Percentiles rank a stretch among this genome's conserved stretches.
Evolutionary conservation across 1,139 yeast genomes (phyloP).

Genomic region (Debaryomyces singareniensis): DNA sequence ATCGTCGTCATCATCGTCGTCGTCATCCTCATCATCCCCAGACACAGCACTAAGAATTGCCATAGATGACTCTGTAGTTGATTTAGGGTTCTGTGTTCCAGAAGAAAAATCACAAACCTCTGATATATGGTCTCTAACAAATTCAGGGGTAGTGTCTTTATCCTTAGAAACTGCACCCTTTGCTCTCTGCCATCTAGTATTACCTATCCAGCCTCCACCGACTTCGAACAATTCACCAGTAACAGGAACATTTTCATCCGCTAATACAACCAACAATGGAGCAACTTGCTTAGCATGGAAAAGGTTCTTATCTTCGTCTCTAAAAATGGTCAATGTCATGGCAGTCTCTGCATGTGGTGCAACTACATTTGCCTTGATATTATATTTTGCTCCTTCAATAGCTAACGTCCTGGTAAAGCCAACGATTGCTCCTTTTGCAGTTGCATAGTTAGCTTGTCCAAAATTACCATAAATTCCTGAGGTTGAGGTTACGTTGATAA

Average conservation of each 20-base stretch:
- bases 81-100: conserved; percentile 53
- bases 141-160: conserved; percentile 58
- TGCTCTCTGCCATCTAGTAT: conserved; percentile 93
- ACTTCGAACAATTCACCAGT: conserved; percentile 39
- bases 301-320: conserved; percentile 67
- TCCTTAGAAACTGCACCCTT: conserved; percentile 70
- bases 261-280: conserved; percentile 75
- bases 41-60: conserved; percentile 65
- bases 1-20: conserved; percentile 40
- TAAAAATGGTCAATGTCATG: conserved; percentile 86
- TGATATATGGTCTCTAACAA: conserved; percentile 60
- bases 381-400: conserved; percentile 76
- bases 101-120: conserved; percentile 60
- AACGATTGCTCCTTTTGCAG: conserved; percentile 86
- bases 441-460: conserved; percentile 94
- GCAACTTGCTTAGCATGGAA: conserved; percentile 90
- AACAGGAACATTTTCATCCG: conserved; percentile 64
- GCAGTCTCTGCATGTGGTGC: conserved; percentile 99
- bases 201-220: conserved; percentile 91
- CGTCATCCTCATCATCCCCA: conserved; percentile 45
- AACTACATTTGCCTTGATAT: conserved; percentile 73
- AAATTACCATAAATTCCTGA: conserved; percentile 97
- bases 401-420: conserved; percentile 86
- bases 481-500: conserved; percentile 87
- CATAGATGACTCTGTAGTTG: conserved; percentile 74